Percentiles rank a stretch among this genome's conserved stretches.
phyloP scores from a whole-genome alignment of 495 filamentous ascomycete genomes.

The Neurospora sp. region DNA sequence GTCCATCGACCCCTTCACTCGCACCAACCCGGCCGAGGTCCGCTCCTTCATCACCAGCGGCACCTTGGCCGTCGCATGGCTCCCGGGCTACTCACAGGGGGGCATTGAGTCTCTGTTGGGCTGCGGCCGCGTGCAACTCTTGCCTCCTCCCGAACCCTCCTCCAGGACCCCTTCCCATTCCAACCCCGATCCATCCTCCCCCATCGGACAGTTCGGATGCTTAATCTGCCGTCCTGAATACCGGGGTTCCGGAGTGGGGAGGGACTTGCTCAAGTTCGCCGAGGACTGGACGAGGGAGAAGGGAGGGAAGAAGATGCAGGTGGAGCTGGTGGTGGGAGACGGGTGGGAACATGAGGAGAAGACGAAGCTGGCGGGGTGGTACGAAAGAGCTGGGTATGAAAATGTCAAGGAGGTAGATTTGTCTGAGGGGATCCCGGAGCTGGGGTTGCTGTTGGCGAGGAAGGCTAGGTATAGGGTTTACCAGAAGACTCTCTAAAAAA shows the following conservation, averaged over 20 bases:
- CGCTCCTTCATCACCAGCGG: not conserved
- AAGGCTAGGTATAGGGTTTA: not conserved
- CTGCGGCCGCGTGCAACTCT: not conserved
- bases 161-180: not conserved
- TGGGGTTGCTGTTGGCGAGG: not conserved
- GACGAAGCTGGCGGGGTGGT: not conserved
- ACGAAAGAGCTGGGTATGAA: slow-evolving; percentile 2
- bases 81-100: not conserved
- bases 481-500: not conserved
- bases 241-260: not conserved
- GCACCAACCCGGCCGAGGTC: not conserved
- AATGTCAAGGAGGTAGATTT: not conserved
- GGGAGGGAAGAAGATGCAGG: slow-evolving; percentile 1
- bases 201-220: not conserved
- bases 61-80: not conserved
- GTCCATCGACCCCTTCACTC: not conserved
- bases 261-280: not conserved
- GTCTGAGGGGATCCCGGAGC: not conserved
- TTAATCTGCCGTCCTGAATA: not conserved
- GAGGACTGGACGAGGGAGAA: not conserved
- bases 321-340: not conserved
- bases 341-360: slow-evolving; percentile 2
- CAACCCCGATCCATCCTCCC: not conserved
- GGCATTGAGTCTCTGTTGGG: not conserved
- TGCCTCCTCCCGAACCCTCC: not conserved